Base-by-base conservation (phyloP, 768 basidiomycete genomes). In the Mycena filopes region DNA sequence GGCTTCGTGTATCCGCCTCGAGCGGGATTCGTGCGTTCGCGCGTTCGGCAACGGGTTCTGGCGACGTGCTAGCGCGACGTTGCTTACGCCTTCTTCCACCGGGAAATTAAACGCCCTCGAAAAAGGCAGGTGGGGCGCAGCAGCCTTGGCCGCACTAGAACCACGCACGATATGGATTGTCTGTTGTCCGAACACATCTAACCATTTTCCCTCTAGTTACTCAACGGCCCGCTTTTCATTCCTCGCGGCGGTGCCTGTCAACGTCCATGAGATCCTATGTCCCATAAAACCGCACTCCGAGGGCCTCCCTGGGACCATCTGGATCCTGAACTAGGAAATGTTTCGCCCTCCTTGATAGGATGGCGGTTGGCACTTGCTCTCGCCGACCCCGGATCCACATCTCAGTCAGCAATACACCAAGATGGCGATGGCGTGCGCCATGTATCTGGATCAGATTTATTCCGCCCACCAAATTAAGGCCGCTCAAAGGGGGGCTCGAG, bases 401-500 rank as follows among this genome's bases (percentile, higher is more conserved):
- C 21, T 53, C 20, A 43, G 36, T 45, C 38, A 43, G 55, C 48
- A n/a, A n/a, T n/a, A n/a, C n/a, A n/a, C n/a, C n/a, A n/a, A n/a
- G 48, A 56, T 43, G 25, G 20, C 33, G 31, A 62, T 55, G 60
- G 45, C 51, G 18, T 47, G 38, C 43, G 26, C 48, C 36, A 55
- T 55, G 60, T 38, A 55, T 28, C 21, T 10, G 60, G 26, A 26
- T 36, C 63, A 58, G 46, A 23, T 21, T 41, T 55, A 45, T 53
- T 60, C 23, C 42, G 40, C 36, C 43, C n/a, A n/a, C 36, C 42
- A 62, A 67, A 59, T 63, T 63, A 67, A 67, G 46, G 61, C 66
- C 62, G 61, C 66, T 59, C 56, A 50, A 50, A 46, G 60, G 53
- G 33, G 55, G 46, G 66, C 66, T 55, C 56, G 47, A 59, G 66